Base-by-base conservation (phyloP, 2,329 filamentous ascomycete species). In the Proliferodiscus dingleyae region DNA sequence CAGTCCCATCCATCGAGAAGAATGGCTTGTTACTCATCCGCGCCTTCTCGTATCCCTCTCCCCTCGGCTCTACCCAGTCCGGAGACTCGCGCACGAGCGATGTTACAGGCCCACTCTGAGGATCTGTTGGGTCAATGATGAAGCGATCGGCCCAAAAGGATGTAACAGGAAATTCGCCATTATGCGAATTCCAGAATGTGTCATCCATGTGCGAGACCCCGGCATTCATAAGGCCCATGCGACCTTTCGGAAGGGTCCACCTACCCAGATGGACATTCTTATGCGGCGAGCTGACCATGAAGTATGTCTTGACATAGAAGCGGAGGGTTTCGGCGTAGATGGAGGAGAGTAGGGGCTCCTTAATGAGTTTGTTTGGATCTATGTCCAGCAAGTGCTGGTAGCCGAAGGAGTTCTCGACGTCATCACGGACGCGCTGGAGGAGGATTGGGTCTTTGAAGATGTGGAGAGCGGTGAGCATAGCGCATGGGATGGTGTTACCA, bases 71-170 rank as follows among this genome's bases (percentile, higher is more conserved):
- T 13, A 28, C 13, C 26, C 26, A 28, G 7, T 28, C 26, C 26
- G 26, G 26, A 13, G 26, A 28, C 26, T 28, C 26, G 26, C 26
- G 26, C 26, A 28, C 26, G 7, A 7, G 7, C 13, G 26, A 28
- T 28, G 26, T 13, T 28, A 28, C n/a, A 10, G 61, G 63, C 0
- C 62, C 63, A 37, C 53, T 62, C 10, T 45, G 29, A 6, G 57
- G 53, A 28, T 64, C 56, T 16, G 56, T 56, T 0, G 59, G 58
- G 22, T 64, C 59, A 22, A 61, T 47, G 16, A 66, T 45, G 45
- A 68, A 68, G n/a, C 65, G 51, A 38, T 66, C 64, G 4, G 61
- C 57, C 64, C 65, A 68, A 49, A 64, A 68, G 0, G 44, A 38
- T 24, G 65, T 51, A 2, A 67, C 42, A 6, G 58, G 58, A 39